These are phyloP conservation scores for Annulohypoxylon truncatum DNA, from an alignment of 2,329 filamentous ascomycete species.

Conservation along the genomic window DNA sequence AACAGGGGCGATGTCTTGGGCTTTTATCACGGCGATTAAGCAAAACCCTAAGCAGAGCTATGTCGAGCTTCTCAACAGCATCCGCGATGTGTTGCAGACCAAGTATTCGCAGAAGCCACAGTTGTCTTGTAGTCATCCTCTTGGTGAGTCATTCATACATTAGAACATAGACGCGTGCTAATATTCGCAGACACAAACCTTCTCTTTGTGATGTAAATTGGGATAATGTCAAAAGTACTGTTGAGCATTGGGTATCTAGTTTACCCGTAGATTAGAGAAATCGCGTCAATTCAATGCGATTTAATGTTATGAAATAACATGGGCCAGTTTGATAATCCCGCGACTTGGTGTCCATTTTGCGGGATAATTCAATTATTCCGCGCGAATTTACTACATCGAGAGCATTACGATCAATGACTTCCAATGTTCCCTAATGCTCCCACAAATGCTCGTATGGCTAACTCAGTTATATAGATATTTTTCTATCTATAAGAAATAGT, in stretches of 20 bases:
- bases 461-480: neutral
- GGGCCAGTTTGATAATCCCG: neutral
- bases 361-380: neutral
- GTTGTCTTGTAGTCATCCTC: constrained; percentile 93
- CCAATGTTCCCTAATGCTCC: neutral
- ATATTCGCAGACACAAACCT: constrained; percentile 67
- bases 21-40: constrained; percentile 91
- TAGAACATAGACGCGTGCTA: constrained; percentile 28
- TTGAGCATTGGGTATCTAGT: neutral
- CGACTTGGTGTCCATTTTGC: neutral
- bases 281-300: neutral
- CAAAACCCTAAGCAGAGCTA: constrained; percentile 99
- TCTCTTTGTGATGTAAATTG: constrained; percentile 68
- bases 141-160: constrained; percentile 73
- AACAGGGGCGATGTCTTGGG: constrained; percentile 98
- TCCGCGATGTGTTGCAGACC: constrained; percentile 87
- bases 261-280: neutral
- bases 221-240: neutral
- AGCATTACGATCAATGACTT: no score
- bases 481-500: neutral
- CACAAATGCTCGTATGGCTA: neutral
- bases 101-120: constrained; percentile 97
- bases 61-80: constrained; percentile 94
- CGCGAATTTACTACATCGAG: neutral
- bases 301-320: neutral